Percentiles rank a stretch among this genome's conserved stretches.
Evolutionary conservation across 805 yeast species (phyloP).

Genomic region (Clavispora asparagi): DNA sequence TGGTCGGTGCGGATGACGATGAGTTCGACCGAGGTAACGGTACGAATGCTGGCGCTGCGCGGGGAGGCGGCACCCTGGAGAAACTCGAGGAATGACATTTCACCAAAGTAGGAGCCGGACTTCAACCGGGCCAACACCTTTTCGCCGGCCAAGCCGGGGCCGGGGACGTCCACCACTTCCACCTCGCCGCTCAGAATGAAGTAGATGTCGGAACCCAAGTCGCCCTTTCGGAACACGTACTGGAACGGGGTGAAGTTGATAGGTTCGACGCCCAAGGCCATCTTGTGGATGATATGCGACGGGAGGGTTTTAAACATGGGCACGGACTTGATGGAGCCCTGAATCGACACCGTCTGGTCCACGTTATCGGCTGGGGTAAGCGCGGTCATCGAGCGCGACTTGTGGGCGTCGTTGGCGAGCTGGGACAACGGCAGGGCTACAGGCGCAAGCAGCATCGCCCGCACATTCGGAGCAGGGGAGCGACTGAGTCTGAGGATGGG

Average conservation of each 20-base stretch:
- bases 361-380: conserved; percentile 25
- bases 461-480: conserved; percentile 8
- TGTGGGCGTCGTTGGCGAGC: conserved; percentile 7
- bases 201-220: conserved; percentile 57
- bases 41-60: conserved; percentile 61
- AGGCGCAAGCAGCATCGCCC: conserved; percentile 7
- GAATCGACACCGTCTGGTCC: conserved; percentile 51
- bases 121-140: conserved; percentile 52
- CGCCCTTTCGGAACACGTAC: conserved; percentile 55
- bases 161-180: conserved; percentile 46
- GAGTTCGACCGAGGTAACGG: conserved; percentile 56
- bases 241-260: conserved; percentile 50
- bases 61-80: conserved; percentile 27
- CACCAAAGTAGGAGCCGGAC: conserved; percentile 69
- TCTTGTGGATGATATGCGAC: conserved; percentile 51
- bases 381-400: background rate
- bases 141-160: conserved; percentile 22
- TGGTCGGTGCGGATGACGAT: conserved; percentile 54
- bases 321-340: conserved; percentile 52
- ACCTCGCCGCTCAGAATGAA: conserved; percentile 67
- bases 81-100: conserved; percentile 60
- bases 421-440: conserved; percentile 18
- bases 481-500: conserved; percentile 18
- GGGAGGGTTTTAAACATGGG: conserved; percentile 59
- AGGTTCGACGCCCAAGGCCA: conserved; percentile 63